These are phyloP conservation scores for Elongisporangium undulatum DNA, from an alignment of 352 stramenopile genomes.

Conservation along the genomic window DNA sequence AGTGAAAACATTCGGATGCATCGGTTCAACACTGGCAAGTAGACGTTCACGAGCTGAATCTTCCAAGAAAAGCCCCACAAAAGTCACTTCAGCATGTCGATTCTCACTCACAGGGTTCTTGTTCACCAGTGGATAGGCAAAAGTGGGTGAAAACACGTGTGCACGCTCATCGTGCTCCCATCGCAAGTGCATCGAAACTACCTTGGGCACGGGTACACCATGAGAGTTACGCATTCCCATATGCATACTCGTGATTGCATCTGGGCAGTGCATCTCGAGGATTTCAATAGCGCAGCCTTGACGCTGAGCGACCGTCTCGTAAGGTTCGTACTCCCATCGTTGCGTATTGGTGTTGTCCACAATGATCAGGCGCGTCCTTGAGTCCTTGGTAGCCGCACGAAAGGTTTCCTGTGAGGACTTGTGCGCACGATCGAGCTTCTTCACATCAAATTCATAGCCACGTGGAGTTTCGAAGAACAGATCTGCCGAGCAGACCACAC, in stretches of 20 bases:
- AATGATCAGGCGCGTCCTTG: constrained; percentile 29
- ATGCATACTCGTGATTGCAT: constrained; percentile 37
- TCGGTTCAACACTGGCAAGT: constrained; percentile 17
- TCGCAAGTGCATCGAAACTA: constrained; percentile 66
- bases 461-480: constrained; percentile 55
- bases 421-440: constrained; percentile 41
- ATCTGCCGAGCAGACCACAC: constrained; percentile 56
- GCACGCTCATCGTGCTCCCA: constrained; percentile 46
- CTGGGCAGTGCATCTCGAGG: constrained; percentile 52
- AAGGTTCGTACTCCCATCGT: constrained; percentile 60
- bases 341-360: constrained; percentile 77
- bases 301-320: constrained; percentile 29
- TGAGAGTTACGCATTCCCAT: constrained; percentile 70
- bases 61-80: constrained; percentile 55
- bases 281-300: constrained; percentile 23
- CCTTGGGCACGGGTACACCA: constrained; percentile 49
- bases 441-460: constrained; percentile 63
- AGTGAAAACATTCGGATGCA: constrained; percentile 33
- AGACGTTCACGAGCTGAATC: constrained; percentile 22
- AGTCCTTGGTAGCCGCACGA: constrained; percentile 17
- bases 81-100: constrained; percentile 28
- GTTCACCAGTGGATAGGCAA: constrained; percentile 33
- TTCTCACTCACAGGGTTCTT: constrained; percentile 51
- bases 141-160: constrained; percentile 33
- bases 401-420: constrained; percentile 40